Base-by-base conservation (phyloP, 768 basidiomycete species). In the Suillus alpinus region DNA sequence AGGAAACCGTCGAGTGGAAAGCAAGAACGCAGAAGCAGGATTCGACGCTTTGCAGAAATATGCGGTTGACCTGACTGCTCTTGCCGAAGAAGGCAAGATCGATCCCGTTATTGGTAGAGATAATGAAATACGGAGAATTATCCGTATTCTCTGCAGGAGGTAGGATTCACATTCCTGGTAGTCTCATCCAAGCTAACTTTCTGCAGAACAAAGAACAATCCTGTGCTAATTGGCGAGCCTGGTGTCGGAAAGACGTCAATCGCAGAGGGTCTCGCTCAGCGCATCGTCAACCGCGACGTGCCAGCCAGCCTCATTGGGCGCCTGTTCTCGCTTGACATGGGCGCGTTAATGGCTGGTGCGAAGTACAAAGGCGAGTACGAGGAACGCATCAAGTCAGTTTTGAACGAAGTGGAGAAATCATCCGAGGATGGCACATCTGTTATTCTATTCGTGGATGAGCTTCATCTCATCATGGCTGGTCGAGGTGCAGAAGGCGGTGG, bases 311-410 rank as follows among this genome's bases (percentile, higher is more conserved):
- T 95, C 32, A 80, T 94, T 53, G 83, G 85, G 3, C 85, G 91
- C 9, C 80, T 95, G 13, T 94, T 84, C 72, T 89, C 93, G 6
- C 81, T 98, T 36, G 95, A 97, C 71, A 92, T 97, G 90, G 95
- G 95, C 63, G 93, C 95, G 1, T 83, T 98, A 58, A 94, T 94
- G 91, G 94, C 94, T 13, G 91, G 91, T 43, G 91, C 91, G 20
- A 90, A 90, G 71, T 95, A 94, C 79, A 95, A 95, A 71, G 96
- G 90, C 53, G 94, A 98, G 76, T 99, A 95, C 74, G 95, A 98
- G 76, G 95, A 98, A 72, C 90, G 95, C 43, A 87, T 98, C 77
- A 98, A 97, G 73, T 78, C 88, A 12, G 93, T 98, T 58, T 76
- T 99, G 59, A 87, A 89, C 72, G 96, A 98, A 76, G 88, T 98